Base-by-base conservation (phyloP, 345 rosid species). In the Jatropha curcas region DNA sequence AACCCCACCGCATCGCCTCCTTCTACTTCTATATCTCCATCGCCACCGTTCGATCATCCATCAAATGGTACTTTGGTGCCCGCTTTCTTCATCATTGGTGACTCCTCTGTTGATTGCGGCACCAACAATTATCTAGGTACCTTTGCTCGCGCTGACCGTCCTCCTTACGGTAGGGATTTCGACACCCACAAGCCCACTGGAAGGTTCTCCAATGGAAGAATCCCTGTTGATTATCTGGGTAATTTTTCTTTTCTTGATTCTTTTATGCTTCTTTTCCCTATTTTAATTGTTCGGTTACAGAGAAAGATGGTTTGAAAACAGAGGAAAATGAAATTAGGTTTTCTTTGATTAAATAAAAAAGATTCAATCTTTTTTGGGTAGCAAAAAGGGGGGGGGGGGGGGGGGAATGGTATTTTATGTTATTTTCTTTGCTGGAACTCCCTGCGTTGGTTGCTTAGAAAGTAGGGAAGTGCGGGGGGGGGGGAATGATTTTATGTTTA, bases 221-320 rank as follows among this genome's bases (percentile, higher is more conserved):
- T 92, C 83, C 98, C 97, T 0, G 98, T 94, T 66, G 97, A 94
- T 81, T 92, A 77, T 84, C 86, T 92, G 59, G 98, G 98, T 87
- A 79, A 45, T 24, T 27, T 16, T 13, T 19, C 7, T 0, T 25
- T 66, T 71, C 64, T 77, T 43, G n/a, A 16, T 60, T n/a, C 7
- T 17, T 19, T 58, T 68, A 28, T 22, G 7, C n/a, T 46, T 58
- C 24, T 2, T 31, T 72, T 14, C 9, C 14, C 20, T 28, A 46
- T 66, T 34, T 27, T 9, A 31, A 16, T 10, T 22, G n/a, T 52
- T 60, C 7, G 43, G 20, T 17, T 19, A 20, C 51, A 6, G 25
- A 53, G 60, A 68, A 52, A 68, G 46, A 24, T 16, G 51, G 22
- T 10, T 28, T 6, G 24, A 33, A n/a, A 28, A 41, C 11, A 28